Base-by-base conservation (phyloP, 83 land plant species). In the Picea engelmannii region DNA sequence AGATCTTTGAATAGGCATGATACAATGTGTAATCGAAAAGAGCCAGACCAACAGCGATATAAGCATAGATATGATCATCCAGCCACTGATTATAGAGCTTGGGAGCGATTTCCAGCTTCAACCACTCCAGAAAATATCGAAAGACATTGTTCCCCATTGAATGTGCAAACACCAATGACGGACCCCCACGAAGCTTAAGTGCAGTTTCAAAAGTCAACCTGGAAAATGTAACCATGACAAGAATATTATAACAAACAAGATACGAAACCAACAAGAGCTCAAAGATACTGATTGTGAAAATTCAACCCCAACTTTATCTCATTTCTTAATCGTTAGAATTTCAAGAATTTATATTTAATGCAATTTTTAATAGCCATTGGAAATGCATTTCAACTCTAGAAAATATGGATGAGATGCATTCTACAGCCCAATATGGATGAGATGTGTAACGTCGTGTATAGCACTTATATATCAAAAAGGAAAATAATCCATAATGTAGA, bases 71-170 rank as follows among this genome's bases (percentile, higher is more conserved):
- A 38, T 98, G 99, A 60, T 94, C 89, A 86, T 98, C 99, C 40
- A 98, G 88, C 99, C 99, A 98, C 67, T 88, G 82, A 35, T 88
- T 60, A 85, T 98, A 98, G 15, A 82, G 84, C 84, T 90, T 92
- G 18, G 99, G 99, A 23, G 99, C 92, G 80, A 96, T 90, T 86
- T 98, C 99, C 61, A 91, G 88, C 91, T 96, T 98, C 86, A 98
- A 76, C 99, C 99, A 98, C 78, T 98, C 99, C 86, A 98, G 77
- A 78, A 98, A 98, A 85, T 98, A 98, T 7, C 99, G 95, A 55
- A 98, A 98, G n/a, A 98, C 99, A 87, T 96, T 92, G 78, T 98
- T 98, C 31, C 99, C 98, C 86, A 98, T 66, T 31, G 99, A 98
- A 85, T 98, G 99, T 3, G 97, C 99, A 93, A 93, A 96, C 21